These are phyloP conservation scores for Chlorella sp. DNA, from an alignment of 139 green algal genomes.

Conservation along the genomic window DNA sequence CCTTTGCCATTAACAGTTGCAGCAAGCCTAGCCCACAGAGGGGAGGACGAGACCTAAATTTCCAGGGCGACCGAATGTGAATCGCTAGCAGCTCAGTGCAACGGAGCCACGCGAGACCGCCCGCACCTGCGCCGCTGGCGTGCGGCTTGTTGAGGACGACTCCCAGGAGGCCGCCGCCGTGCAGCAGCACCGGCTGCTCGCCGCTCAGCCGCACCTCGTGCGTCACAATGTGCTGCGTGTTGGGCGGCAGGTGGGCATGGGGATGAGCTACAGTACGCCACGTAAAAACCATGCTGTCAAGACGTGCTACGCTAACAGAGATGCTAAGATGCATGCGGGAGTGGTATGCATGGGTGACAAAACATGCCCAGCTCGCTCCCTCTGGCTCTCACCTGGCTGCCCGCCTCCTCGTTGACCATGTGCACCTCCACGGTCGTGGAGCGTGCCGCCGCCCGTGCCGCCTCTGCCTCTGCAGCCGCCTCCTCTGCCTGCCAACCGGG, in stretches of 20 bases:
- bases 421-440: constrained; percentile 35
- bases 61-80: too few species aligned
- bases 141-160: constrained; percentile 34
- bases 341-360: too few species aligned
- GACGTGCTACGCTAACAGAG: too few species aligned
- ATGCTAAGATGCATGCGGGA: too few species aligned
- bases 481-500: constrained; percentile 1
- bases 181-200: constrained; percentile 42
- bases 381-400: constrained; percentile 22
- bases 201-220: constrained; percentile 38
- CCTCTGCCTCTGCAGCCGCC: constrained; percentile 16
- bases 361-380: too few species aligned
- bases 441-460: neutral
- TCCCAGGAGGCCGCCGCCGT: constrained; percentile 49
- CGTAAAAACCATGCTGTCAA: too few species aligned
- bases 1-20: neutral
- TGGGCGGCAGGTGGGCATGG: too few species aligned
- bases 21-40: neutral
- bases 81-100: too few species aligned
- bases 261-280: too few species aligned
- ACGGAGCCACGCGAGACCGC: neutral
- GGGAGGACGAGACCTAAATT: too few species aligned
- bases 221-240: constrained; percentile 26
- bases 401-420: constrained; percentile 43
- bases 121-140: neutral